A percentile compares a stretch with the other conserved stretches of the same genome.
Evolutionary conservation across 2,329 filamentous ascomycete species (phyloP).

Genomic region (Fusarium neocosmosporiellum): DNA sequence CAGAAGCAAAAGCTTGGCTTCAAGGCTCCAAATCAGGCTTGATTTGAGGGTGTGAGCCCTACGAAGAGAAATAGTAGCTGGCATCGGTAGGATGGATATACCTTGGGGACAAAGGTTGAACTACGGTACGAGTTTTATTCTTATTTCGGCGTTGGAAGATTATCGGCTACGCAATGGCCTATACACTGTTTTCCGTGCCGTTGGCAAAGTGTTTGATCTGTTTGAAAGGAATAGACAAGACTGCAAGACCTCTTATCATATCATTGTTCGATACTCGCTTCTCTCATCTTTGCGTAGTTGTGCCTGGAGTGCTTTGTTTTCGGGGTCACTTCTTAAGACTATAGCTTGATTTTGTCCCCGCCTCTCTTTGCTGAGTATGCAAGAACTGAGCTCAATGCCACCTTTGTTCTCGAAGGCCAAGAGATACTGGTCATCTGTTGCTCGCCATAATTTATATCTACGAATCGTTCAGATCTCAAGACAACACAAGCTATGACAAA

Average conservation of each 20-base stretch:
- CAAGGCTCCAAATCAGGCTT: conserved; percentile 27
- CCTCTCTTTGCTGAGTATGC: neutral
- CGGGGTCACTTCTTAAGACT: neutral
- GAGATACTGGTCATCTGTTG: neutral
- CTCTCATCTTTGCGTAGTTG: neutral
- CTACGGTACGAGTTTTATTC: neutral
- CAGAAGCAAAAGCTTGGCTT: conserved; percentile 83
- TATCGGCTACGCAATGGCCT: neutral
- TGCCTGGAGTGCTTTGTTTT: neutral
- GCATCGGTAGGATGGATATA: neutral
- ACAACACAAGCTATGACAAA: neutral
- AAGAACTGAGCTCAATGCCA: neutral
- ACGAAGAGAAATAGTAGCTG: neutral
- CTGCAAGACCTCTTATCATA: neutral
- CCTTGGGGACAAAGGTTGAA: neutral
- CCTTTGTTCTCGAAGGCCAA: neutral
- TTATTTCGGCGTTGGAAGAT: neutral
- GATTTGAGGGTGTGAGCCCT: neutral
- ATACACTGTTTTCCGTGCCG: neutral
- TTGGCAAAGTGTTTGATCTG: neutral
- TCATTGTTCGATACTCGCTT: neutral
- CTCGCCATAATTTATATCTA: neutral
- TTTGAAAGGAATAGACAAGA: neutral
- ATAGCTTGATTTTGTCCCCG: neutral
- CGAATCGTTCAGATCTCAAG: neutral